A percentile compares a stretch with the other conserved stretches of the same genome.
These are phyloP conservation scores for Fusarium chaquense DNA, from an alignment of 2,329 filamentous ascomycete genomes.

Conservation along the genomic window DNA sequence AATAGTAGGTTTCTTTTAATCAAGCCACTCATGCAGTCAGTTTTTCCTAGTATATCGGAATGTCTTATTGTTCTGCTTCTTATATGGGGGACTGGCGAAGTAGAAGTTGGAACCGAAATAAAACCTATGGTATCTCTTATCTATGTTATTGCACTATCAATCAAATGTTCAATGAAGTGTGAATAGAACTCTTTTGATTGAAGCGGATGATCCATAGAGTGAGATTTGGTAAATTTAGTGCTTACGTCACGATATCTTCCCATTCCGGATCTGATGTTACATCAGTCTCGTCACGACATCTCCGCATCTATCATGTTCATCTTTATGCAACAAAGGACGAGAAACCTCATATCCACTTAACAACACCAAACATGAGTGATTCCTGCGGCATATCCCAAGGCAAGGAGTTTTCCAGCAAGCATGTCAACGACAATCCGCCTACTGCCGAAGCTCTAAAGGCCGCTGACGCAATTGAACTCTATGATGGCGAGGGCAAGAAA, in stretches of 20 bases:
- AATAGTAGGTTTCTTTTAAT: no score
- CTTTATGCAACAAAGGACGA: not conserved
- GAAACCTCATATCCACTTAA: rapidly evolving
- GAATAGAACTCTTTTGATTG: not conserved
- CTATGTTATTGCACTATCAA: no score
- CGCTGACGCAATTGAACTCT: slow-evolving; percentile 12
- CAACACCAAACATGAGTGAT: not conserved
- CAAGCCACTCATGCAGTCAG: no score
- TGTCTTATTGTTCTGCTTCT: no score
- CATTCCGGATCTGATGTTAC: not conserved
- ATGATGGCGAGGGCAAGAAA: slow-evolving; percentile 9
- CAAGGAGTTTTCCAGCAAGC: not conserved
- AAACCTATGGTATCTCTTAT: no score
- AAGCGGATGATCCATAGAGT: not conserved
- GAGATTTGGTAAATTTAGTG: not conserved
- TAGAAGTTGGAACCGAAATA: no score
- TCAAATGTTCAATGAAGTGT: no score
- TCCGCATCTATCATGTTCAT: not conserved
- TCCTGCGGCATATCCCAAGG: slow-evolving; percentile 6
- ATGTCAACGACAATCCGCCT: slow-evolving; percentile 19
- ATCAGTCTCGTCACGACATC: not conserved
- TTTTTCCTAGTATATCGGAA: no score
- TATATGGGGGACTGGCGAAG: no score
- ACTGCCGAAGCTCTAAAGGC: not conserved
- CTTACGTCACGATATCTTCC: not conserved